Base-by-base conservation (phyloP, 257 asterid genomes). In the Capsicum chinense region DNA sequence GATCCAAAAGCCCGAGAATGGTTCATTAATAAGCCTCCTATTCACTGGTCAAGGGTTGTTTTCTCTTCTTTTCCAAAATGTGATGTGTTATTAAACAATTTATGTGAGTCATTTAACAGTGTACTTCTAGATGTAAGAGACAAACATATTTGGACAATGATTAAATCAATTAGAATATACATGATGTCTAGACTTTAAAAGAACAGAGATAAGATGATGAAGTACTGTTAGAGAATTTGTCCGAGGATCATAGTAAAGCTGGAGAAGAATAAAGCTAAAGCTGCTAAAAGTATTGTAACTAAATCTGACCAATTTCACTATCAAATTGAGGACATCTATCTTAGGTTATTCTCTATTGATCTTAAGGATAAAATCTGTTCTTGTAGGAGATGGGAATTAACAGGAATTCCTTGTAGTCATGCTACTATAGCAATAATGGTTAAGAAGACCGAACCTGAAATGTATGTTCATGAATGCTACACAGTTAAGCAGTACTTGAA, bases 351-450 rank as follows among this genome's bases (percentile, higher is more conserved):
- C 12, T 17, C 56, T 5, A n/a, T 76, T 50, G 16, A n/a, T 17
- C 54, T 76, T 42, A 7, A 76, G 4, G 57, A 42, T 13, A 76
- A 50, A 6, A 56, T 6, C 0, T 56, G n/a, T 56, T 56, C 60
- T 56, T 56, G 60, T 4, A 56, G n/a, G 7, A 56, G 47, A 62
- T 81, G 78, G 74, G 56, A 81, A 3, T 48, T 81, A 39, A 62
- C 76, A 6, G 48, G 84, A 7, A 42, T 62, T 13, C n/a, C 84
- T 71, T 81, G 79, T 63, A 33, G 16, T 35, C 84, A 63, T 81
- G 79, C 50, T 12, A 58, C 35, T 80, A 13, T 39, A 35, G 58
- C 73, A 3, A 80, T 80, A 57, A 7, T 6, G 52, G 13, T 11
- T 37, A 42, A 9, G 19, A 33, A 33, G 14, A 10, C 3, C 63